Evolutionary conservation across 139 green algal species (phyloP), one percentile per base, ranked within the genome.

Genomic region (Pycnococcus provasolii): DNA sequence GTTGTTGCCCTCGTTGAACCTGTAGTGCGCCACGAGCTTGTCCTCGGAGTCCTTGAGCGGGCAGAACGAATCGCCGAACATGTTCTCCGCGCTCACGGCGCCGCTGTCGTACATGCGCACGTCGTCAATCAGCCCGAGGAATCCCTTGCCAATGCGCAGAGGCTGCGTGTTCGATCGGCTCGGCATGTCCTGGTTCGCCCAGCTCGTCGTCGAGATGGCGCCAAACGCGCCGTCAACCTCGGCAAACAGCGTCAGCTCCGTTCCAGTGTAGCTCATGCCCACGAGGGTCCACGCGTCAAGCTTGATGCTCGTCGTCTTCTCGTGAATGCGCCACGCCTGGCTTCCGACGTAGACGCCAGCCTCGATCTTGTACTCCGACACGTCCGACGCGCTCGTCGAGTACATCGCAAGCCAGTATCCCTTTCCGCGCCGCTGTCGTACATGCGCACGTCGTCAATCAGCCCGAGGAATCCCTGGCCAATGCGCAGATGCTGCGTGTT

Each of bases 371-470:
- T 68, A 69, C 54, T n/a, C 4, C n/a, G n/a, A n/a, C n/a, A n/a
- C n/a, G 42, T n/a, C 58, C 13, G 15, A 9, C 9, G 41, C 3
- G 3, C 44, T 3, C 40, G 50, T 45, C 6, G 41, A 42, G 45
- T 13, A 69, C 15, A 75, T 40, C 43, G 54, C 68, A 3, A 75
- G 43, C 68, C 68, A 75, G 50, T 75, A 75, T 46, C 68, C 68
- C 68, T 75, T 75, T 39, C 61, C 61, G 9, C 26, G 57, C 59
- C 63, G 41, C 47, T n/a, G 11, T 55, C 13, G 40, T 63, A 70
- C 42, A 75, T 52, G 7, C 60, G 60, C 60, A 75, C 68, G 43
- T 75, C 68, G 44, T 75, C 68, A 41, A 75, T 68, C 26, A 64
- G 45, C 46, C 68, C 68, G n/a, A n/a, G n/a, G n/a, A n/a, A n/a